Evolutionary conservation across 2,329 filamentous ascomycete species (phyloP), one percentile per base, ranked within the genome.

Genomic region (Cyphellophora attinorum): DNA sequence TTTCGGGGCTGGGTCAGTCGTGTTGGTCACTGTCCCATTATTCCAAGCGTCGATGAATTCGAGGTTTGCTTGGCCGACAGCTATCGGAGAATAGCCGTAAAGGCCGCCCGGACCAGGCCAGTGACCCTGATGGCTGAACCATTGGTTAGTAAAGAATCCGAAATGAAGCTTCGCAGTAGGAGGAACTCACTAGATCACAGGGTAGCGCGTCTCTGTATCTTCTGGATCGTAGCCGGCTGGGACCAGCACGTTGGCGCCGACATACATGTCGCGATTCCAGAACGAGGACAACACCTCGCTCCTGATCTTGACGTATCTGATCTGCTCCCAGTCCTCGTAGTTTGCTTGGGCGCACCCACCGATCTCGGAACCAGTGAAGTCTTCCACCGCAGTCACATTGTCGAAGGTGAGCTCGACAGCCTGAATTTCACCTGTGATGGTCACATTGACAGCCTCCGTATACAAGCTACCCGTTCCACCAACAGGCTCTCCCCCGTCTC

Each of bases 171-270:
- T n/a, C n/a, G n/a, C n/a, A n/a, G n/a, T n/a, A n/a, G n/a, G n/a
- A n/a, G n/a, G n/a, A n/a, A n/a, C n/a, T n/a, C n/a, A n/a, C n/a
- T 40, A 40, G 17, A 40, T 40, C 19, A 40, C 38, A 6, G 38
- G 38, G 18, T 40, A 40, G 5, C 33, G 34, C 6, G 34, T 37
- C n/a, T 16, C 19, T 3, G 29, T 37, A 25, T 40, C 38, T 14
- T 36, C 19, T 14, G 34, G 23, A 19, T 40, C 34, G 17, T 40
- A 40, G 2, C 38, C 38, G 23, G 13, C 17, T 3, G 38, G 38
- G 5, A 40, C 17, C 3, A 40, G 16, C 15, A 40, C 28, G 11
- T 40, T 40, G 29, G 38, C 38, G 16, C 38, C 38, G 6, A 40
- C 34, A 17, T 40, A 40, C 38, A 40, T 40, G 6, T 32, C 23